phyloP scores from a whole-genome alignment of 768 basidiomycete genomes.

The Epithele typhae region DNA sequence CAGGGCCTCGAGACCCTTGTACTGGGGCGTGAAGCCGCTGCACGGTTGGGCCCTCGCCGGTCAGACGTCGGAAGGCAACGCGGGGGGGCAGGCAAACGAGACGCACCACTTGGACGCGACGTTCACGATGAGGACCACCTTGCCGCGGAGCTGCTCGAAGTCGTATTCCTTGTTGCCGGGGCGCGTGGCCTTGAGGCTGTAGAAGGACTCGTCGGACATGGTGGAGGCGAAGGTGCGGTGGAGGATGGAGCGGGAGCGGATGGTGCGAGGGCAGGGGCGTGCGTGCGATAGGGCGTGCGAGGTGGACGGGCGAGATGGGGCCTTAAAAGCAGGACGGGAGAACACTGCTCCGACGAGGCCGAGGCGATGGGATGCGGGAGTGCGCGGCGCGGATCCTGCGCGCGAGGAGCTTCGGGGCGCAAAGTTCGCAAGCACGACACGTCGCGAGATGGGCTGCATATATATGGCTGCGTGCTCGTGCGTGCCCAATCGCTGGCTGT shows the following conservation, averaged over 20 bases:
- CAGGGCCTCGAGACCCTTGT: slow-evolving; percentile 73
- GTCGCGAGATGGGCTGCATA: too few species aligned
- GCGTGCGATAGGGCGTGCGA: too few species aligned
- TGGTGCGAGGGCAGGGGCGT: neutral
- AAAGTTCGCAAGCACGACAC: slow-evolving; percentile 54
- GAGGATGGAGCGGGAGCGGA: neutral
- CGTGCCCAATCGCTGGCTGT: too few species aligned
- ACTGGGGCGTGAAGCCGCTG: slow-evolving; percentile 84
- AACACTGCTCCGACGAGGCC: neutral
- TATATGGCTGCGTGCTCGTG: too few species aligned
- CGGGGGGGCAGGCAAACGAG: neutral
- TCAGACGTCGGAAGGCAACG: neutral
- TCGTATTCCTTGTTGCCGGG: slow-evolving; percentile 52
- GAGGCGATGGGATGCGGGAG: too few species aligned
- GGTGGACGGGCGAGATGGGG: too few species aligned
- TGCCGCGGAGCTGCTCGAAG: slow-evolving; percentile 70
- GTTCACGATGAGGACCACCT: slow-evolving; percentile 76
- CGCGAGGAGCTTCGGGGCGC: slow-evolving; percentile 50
- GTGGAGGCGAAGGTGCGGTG: neutral
- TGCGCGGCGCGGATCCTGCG: slow-evolving; percentile 16
- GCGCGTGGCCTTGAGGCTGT: slow-evolving; percentile 63
- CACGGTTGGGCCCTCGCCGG: neutral
- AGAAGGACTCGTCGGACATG: slow-evolving; percentile 41
- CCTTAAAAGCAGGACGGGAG: too few species aligned
- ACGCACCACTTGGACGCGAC: slow-evolving; percentile 70